Conservation (phyloP, 1,139 yeast species). For the Pichiaceae sp. region DNA sequence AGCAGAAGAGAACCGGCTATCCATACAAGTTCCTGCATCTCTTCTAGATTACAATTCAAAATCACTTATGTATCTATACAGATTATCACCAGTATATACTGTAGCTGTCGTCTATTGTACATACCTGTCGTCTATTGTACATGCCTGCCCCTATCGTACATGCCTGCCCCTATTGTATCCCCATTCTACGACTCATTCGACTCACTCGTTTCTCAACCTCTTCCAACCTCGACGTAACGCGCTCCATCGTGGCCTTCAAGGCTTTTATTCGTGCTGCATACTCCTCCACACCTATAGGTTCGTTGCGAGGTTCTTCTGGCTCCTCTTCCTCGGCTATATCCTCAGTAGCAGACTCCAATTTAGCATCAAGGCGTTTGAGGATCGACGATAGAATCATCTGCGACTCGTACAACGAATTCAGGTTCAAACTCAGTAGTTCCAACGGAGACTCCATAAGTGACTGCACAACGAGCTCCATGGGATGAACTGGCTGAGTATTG, state of each 20-base stretch:
- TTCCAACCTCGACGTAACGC: conserved; percentile 26
- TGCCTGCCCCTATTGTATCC: too few relatives aligned
- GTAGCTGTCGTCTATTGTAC: neutral
- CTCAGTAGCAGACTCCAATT: conserved; percentile 25
- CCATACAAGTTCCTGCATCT: conserved; percentile 35
- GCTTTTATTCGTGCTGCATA: conserved; percentile 28
- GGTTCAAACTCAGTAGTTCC: conserved; percentile 41
- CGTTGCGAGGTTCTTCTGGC: neutral
- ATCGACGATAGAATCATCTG: conserved; percentile 46
- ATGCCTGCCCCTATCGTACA: too few relatives aligned
- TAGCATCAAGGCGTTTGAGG: conserved; percentile 33
- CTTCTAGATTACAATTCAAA: neutral
- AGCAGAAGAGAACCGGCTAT: conserved; percentile 50
- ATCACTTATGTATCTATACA: neutral
- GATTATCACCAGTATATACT: too few relatives aligned
- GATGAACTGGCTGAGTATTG: conserved; percentile 28
- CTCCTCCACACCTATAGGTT: neutral
- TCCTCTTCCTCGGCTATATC: conserved; percentile 8
- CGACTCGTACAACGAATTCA: conserved; percentile 47
- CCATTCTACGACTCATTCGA: too few relatives aligned
- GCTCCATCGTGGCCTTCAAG: conserved; percentile 29
- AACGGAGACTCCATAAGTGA: conserved; percentile 44
- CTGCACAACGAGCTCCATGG: conserved; percentile 50
- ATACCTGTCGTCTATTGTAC: too few relatives aligned
- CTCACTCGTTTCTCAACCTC: conserved; percentile 29